These are phyloP conservation scores for Yamadazyma kitorensis DNA, from an alignment of 805 yeast genomes.

Conservation along the genomic window DNA sequence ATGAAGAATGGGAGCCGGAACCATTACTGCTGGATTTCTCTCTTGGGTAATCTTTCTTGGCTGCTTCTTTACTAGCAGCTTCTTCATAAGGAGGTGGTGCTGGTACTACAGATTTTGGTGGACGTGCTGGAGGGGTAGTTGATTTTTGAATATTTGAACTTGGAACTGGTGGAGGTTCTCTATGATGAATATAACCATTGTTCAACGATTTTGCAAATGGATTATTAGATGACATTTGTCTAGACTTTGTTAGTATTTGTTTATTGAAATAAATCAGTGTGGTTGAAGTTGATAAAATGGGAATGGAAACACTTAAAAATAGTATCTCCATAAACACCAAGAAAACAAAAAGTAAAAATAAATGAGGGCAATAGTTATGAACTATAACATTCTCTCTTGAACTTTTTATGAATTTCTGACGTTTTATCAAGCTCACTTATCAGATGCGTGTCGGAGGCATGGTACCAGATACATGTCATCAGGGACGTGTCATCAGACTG, in stretches of 20 bases:
- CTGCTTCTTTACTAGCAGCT: slow-evolving; percentile 51
- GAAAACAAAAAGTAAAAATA: too few relatives aligned
- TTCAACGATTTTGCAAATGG: slow-evolving; percentile 51
- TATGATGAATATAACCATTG: slow-evolving; percentile 34
- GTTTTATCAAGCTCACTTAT: too few relatives aligned
- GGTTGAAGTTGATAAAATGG: neutral
- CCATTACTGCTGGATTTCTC: slow-evolving; percentile 37
- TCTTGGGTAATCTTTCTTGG: slow-evolving; percentile 47
- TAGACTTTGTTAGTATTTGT: slow-evolving; percentile 15
- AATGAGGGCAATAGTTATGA: too few relatives aligned
- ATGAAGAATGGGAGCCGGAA: slow-evolving; percentile 7
- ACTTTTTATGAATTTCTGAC: too few relatives aligned
- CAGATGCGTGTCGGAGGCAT: too few relatives aligned
- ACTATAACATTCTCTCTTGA: too few relatives aligned
- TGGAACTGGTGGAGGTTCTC: slow-evolving; percentile 36
- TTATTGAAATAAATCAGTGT: too few relatives aligned
- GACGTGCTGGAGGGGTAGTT: slow-evolving; percentile 21
- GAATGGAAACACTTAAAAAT: too few relatives aligned
- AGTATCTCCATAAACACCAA: too few relatives aligned
- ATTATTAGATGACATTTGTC: slow-evolving; percentile 46
- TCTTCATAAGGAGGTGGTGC: slow-evolving; percentile 78
- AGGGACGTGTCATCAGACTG: too few relatives aligned
- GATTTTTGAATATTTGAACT: slow-evolving; percentile 2
- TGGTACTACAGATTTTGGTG: slow-evolving; percentile 31
- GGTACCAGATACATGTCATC: too few relatives aligned